Percentiles rank a stretch among this genome's conserved stretches.
Evolutionary conservation across 2,329 filamentous ascomycete species (phyloP).

Genomic region (Neocucurbitaria cava): DNA sequence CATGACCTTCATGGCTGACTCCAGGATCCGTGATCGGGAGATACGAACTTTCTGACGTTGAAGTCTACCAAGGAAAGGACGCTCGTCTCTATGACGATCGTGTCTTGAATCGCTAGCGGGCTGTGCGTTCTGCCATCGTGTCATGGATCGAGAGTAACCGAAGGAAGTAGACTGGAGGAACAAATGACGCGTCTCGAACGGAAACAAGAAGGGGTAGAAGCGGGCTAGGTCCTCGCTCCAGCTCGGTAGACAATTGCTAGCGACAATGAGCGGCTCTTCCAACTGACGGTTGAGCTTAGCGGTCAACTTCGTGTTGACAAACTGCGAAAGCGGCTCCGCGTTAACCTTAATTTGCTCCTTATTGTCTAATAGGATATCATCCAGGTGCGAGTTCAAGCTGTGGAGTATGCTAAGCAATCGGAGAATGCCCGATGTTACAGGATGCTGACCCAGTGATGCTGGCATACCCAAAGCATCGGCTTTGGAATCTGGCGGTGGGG

Average conservation of each 20-base stretch:
- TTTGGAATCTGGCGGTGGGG: constrained; percentile 57
- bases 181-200: constrained; percentile 94
- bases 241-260: constrained; percentile 91
- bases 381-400: constrained; percentile 89
- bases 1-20: constrained; percentile 98
- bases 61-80: constrained; percentile 87
- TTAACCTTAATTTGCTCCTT: constrained; percentile 74
- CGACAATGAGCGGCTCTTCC: constrained; percentile 95
- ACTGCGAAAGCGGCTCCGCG: constrained; percentile 85
- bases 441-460: constrained; percentile 80
- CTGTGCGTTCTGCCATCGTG: constrained; percentile 93
- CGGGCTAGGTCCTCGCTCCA: constrained; percentile 97
- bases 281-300: constrained; percentile 97
- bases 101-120: constrained; percentile 79
- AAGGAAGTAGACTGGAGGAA: constrained; percentile 99
- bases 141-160: constrained; percentile 96
- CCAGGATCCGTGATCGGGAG: constrained; percentile 89
- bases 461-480: constrained; percentile 71
- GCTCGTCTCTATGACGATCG: constrained; percentile 83
- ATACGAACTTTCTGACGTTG: constrained; percentile 99
- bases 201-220: constrained; percentile 94
- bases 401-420: constrained; percentile 89
- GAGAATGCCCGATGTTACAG: constrained; percentile 85
- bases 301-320: constrained; percentile 98
- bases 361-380: constrained; percentile 84